phyloP scores from a whole-genome alignment of 257 asterid species.

The Apocynum venetum region DNA sequence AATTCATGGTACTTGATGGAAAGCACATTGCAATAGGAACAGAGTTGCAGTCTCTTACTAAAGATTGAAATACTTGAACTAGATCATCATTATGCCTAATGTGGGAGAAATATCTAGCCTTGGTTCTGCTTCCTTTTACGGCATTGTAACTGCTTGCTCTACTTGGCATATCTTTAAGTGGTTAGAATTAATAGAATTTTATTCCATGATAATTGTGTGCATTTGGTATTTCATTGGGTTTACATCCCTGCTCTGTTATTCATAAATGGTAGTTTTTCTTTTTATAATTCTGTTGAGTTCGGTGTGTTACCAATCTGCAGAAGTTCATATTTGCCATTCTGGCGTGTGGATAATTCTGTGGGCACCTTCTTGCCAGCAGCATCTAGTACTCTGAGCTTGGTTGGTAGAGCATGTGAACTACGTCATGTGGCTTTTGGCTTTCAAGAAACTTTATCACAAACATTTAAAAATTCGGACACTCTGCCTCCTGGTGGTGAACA shows the following conservation, averaged over 20 bases:
- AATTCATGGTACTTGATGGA: neutral
- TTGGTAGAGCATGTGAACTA: slow-evolving; percentile 70
- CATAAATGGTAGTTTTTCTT: neutral
- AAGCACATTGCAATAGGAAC: too few species aligned
- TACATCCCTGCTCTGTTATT: neutral
- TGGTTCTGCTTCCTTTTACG: neutral
- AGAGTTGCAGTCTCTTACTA: neutral
- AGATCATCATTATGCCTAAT: neutral
- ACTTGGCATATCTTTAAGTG: neutral
- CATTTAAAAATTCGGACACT: slow-evolving; percentile 37
- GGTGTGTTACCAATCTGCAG: slow-evolving; percentile 32
- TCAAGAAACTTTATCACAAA: slow-evolving; percentile 42
- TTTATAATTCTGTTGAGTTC: neutral
- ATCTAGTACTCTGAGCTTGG: slow-evolving; percentile 45
- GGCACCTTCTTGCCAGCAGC: slow-evolving; percentile 90
- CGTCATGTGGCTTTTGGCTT: slow-evolving; percentile 58
- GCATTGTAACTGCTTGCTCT: neutral
- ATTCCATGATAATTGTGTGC: neutral
- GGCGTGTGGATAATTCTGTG: slow-evolving; percentile 92
- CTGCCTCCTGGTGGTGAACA: slow-evolving; percentile 45
- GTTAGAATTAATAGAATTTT: neutral
- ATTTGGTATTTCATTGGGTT: neutral
- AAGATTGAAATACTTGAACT: neutral
- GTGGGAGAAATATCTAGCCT: neutral
- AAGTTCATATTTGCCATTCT: slow-evolving; percentile 62